These are phyloP conservation scores for Pyracantha coccinea DNA, from an alignment of 331 rosid species.

Conservation along the genomic window DNA sequence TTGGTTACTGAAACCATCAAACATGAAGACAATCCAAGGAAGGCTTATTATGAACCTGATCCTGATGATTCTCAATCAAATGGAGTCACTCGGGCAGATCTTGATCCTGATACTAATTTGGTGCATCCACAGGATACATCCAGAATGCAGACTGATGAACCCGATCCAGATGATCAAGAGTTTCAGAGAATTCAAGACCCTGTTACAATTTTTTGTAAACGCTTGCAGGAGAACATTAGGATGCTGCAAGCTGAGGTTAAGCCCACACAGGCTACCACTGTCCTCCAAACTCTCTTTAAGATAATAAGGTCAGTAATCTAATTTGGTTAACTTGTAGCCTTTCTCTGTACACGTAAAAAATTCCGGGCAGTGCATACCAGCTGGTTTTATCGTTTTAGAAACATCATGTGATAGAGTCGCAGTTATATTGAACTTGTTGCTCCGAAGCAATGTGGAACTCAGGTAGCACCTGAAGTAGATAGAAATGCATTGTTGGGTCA, in stretches of 20 bases:
- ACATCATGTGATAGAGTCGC: background rate
- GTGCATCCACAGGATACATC: conserved; percentile 28
- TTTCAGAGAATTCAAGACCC: conserved; percentile 67
- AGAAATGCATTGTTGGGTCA: background rate
- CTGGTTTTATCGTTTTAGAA: background rate
- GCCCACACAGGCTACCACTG: conserved; percentile 38
- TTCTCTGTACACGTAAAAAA: background rate
- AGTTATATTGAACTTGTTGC: background rate
- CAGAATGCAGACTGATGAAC: conserved; percentile 50
- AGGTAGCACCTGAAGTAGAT: background rate
- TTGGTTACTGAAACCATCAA: conserved; percentile 6
- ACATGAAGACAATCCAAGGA: conserved; percentile 13
- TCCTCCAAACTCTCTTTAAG: conserved; percentile 66
- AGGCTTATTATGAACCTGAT: conserved; percentile 16
- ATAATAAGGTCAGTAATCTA: conserved; percentile 51
- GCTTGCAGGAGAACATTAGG: conserved; percentile 53
- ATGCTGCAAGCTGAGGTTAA: conserved; percentile 51
- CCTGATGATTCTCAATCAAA: conserved; percentile 27
- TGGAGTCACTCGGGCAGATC: conserved; percentile 27
- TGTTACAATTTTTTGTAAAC: conserved; percentile 46
- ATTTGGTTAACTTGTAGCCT: background rate
- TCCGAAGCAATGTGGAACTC: background rate
- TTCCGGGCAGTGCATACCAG: background rate
- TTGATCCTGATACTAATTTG: conserved; percentile 39
- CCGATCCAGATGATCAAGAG: conserved; percentile 84